Evolutionary conservation across 2,329 filamentous ascomycete species (phyloP), one percentile per base, ranked within the genome.

Genomic region (Neofusicoccum umdonicola): DNA sequence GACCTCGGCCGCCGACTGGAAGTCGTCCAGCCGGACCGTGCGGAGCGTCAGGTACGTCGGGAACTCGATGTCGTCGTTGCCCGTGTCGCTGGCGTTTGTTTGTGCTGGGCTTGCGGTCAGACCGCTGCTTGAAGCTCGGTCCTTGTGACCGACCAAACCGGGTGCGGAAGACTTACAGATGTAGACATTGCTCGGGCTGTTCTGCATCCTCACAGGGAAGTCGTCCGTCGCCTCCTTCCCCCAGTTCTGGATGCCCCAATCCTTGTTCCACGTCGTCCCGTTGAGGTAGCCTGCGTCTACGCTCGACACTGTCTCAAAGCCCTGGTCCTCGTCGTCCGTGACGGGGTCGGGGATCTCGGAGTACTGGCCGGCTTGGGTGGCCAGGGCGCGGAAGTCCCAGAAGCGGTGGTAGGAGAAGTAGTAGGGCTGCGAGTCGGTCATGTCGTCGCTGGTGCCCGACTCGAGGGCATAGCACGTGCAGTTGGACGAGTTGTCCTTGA

Each of bases 331-430:
- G n/a, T 66, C 57, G 11, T 73, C 65, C 62, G 71, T 72, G 47
- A 74, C 65, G 31, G 70, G 57, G 39, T 72, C 71, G 9, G 74
- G 71, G 3, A 69, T 67, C 9, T 62, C 65, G 58, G 65, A 67
- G 52, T 72, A 71, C 50, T 74, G 73, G 64, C 42, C 54, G 68
- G 70, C 15, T 66, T 68, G 62, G n/a, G 77, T 69, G 17, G 74
- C 70, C 7, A 83, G 73, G 44, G 77, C 73, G 31, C 82, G 80
- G 67, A 84, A 84, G 71, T 84, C 82, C 74, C 78, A 84, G 70
- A 84, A 80, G 58, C 78, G 79, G 74, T 84, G 80, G 71, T 83
- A 77, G 52, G 81, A 77, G 68, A 84, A 84, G 71, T 82, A 83
- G 6, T 76, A 56, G 13, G 50, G 51, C 42, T 37, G n/a, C 27